These are phyloP conservation scores for Penicillium sp. DNA, from an alignment of 2,329 filamentous ascomycete genomes.

Conservation along the genomic window DNA sequence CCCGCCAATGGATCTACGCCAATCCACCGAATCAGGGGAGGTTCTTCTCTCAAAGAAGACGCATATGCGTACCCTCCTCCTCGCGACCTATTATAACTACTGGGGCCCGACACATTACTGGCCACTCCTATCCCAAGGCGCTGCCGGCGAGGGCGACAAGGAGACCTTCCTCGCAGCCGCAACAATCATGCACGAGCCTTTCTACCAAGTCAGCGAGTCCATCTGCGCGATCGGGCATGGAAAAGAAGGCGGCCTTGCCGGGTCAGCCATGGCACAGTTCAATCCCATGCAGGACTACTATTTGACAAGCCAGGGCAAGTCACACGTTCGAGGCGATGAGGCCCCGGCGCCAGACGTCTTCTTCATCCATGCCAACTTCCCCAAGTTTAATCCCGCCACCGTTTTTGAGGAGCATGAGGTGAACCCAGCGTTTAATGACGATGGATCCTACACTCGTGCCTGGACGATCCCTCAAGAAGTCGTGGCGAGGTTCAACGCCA, in stretches of 20 bases:
- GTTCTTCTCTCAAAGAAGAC: constrained; percentile 50
- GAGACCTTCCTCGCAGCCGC: constrained; percentile 51
- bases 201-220: constrained; percentile 44
- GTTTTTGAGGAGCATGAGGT: constrained; percentile 32
- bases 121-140: constrained; percentile 38
- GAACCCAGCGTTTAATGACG: constrained; percentile 28
- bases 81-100: constrained; percentile 56
- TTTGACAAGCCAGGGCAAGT: constrained; percentile 26
- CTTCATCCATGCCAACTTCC: constrained; percentile 44
- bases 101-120: constrained; percentile 55
- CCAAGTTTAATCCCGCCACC: constrained; percentile 41
- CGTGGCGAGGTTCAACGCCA: constrained; percentile 29
- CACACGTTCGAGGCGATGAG: constrained; percentile 32
- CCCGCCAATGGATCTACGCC: constrained; percentile 32
- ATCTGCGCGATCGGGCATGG: constrained; percentile 36
- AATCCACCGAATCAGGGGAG: constrained; percentile 50
- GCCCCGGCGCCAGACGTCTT: constrained; percentile 32
- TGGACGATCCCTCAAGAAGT: constrained; percentile 33
- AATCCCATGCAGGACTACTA: constrained; percentile 37
- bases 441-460: constrained; percentile 33
- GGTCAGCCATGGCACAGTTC: constrained; percentile 42
- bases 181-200: constrained; percentile 37
- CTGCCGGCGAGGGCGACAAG: constrained; percentile 51
- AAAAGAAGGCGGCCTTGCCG: constrained; percentile 31
- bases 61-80: constrained; percentile 48